Evolutionary conservation across 192 early-diverging fungal genomes (phyloP), one percentile per base, ranked within the genome.

Genomic region (Backusella westeae): DNA sequence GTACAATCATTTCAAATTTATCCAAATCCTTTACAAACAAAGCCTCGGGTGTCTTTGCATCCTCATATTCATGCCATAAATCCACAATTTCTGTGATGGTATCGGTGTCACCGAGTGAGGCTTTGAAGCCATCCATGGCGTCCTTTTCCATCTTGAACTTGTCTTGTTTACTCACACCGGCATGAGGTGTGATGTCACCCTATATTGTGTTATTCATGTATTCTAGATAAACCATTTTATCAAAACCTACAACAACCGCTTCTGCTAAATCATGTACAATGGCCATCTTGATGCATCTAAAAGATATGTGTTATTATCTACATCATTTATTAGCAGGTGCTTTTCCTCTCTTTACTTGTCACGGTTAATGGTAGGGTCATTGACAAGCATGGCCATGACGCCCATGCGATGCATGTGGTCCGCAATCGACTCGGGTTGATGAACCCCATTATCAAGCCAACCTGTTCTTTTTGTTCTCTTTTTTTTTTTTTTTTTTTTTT

Each of bases 321-420:
- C 32, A 32, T 32, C 1, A 0, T 32, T 0, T 32, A 32, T 32
- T 32, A 32, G 32, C 32, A 9, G 2, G 35, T 66, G 65, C 23
- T 66, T 66, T 34, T 75, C 17, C 9, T 53, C 29, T 23, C 32
- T 32, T 32, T 32, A 86, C 83, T 84, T 83, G 17, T 88, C 78
- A 7, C 87, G 84, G 76, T 94, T 84, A 17, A 95, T 74, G 29
- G 80, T 65, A 21, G 84, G 77, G 82, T 98, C 95, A 69, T 94
- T 87, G 66, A 95, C 81, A 9, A 96, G 81, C 85, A 98, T 87
- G 2, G 95, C 93, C 88, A 98, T 92, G 14, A 98, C 89, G 2
- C 89, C 87, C 95, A 98, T 97, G 19, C 96, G 89, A 86, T 97
- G 89, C 97, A 98, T 98, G 82, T 98, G 97, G 83, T 98, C 97